Percentiles rank a stretch among this genome's conserved stretches.
Evolutionary conservation across 495 filamentous ascomycete species (phyloP).

Genomic region (Xylaria cubensis): DNA sequence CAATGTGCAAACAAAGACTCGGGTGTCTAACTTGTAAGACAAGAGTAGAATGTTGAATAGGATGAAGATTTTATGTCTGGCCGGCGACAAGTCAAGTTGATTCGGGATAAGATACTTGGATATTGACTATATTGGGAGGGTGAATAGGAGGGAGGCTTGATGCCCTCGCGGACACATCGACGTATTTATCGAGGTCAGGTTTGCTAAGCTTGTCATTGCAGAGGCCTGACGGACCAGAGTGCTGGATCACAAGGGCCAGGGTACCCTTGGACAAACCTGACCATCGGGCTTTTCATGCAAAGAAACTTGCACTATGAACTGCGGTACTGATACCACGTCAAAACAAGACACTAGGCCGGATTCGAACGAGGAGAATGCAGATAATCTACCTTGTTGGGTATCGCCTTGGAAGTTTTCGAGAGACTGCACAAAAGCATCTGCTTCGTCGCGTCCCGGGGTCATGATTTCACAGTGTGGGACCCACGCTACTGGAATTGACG

Average conservation of each 20-base stretch:
- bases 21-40: neutral
- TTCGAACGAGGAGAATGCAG: conserved; percentile 8
- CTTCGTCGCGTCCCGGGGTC: neutral
- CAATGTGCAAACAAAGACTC: neutral
- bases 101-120: neutral
- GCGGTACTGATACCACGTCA: conserved; percentile 8
- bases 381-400: conserved; percentile 21
- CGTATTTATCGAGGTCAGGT: conserved; percentile 22
- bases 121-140: conserved; percentile 10
- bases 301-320: conserved; percentile 16
- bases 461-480: neutral
- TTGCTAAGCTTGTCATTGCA: conserved; percentile 8
- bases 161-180: conserved; percentile 11
- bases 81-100: neutral
- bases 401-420: neutral
- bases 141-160: neutral
- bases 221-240: conserved; percentile 25
- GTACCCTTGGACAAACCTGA: conserved; percentile 25
- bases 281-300: conserved; percentile 24
- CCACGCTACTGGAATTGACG: neutral
- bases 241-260: conserved; percentile 21
- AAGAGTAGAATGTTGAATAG: neutral
- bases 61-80: neutral
- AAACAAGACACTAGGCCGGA: conserved; percentile 16
- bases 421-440: neutral